phyloP scores from a whole-genome alignment of 371 early-diverging fungal genomes.

The Zychaea mexicana region DNA sequence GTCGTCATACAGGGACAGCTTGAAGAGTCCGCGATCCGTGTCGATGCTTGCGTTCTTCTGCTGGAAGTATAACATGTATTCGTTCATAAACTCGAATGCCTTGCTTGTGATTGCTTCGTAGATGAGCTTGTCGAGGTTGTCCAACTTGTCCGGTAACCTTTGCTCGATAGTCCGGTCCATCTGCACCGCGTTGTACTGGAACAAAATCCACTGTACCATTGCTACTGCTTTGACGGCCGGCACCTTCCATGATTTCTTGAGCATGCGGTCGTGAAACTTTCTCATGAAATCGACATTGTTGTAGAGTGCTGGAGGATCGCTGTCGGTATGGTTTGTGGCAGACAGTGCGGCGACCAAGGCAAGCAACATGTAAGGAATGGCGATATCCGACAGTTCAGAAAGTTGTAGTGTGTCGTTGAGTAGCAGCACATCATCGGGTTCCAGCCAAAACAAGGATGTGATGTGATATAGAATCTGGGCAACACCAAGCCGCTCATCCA shows the following conservation, averaged over 20 bases:
- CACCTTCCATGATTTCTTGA: slow-evolving; percentile 45
- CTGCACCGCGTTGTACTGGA: slow-evolving; percentile 48
- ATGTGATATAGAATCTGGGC: slow-evolving; percentile 61
- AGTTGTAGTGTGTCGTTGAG: slow-evolving; percentile 58
- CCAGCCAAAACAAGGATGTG: slow-evolving; percentile 52
- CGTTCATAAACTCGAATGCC: slow-evolving; percentile 72
- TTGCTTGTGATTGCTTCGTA: slow-evolving; percentile 55
- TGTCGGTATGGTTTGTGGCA: slow-evolving; percentile 20
- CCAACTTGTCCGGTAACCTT: slow-evolving; percentile 56
- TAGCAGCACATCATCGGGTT: slow-evolving; percentile 46
- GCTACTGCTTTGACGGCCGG: slow-evolving; percentile 65
- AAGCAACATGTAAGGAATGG: slow-evolving; percentile 54
- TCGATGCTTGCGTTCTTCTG: slow-evolving; percentile 32
- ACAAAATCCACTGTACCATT: slow-evolving; percentile 73
- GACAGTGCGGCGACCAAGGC: slow-evolving; percentile 62
- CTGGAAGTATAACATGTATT: slow-evolving; percentile 68
- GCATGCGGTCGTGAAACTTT: slow-evolving; percentile 32
- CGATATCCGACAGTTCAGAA: slow-evolving; percentile 54
- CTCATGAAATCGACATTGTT: slow-evolving; percentile 17
- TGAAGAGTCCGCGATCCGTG: slow-evolving; percentile 24
- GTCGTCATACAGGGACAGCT: slow-evolving; percentile 8
- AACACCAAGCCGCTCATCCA: slow-evolving; percentile 62
- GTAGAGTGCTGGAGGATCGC: slow-evolving; percentile 1
- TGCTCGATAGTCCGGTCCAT: slow-evolving; percentile 43
- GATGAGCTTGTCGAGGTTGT: slow-evolving; percentile 58